Evolutionary conservation across 1,284 basidiomycete species (phyloP), one percentile per base, ranked within the genome.

Genomic region (Ustilago esculenta): DNA sequence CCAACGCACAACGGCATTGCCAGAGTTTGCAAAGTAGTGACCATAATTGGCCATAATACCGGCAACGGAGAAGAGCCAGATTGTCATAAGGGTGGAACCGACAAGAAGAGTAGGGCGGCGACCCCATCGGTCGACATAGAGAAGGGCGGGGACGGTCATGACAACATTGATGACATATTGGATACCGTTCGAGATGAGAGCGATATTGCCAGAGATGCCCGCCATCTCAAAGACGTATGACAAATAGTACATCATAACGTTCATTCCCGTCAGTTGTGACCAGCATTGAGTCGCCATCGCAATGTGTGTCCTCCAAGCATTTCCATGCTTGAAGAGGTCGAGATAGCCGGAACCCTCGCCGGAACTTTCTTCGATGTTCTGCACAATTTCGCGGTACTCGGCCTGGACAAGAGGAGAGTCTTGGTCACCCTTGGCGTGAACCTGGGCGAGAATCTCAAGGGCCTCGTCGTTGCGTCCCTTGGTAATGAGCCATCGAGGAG

Each of bases 131-230:
- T 72, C 70, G 40, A 72, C 32, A 25, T 43, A 70, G 39, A 72
- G 45, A 10, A 72, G 43, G 15, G 66, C 70, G 17, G 71, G 71
- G 12, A 73, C 46, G 25, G 71, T 73, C 63, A 68, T 68, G 40
- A 71, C 52, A 25, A 73, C 68, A 25, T 68, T 73, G 60, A 73
- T 64, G n/a, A 72, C 53, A 43, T 67, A 67, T 35, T 67, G 68
- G 42, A 73, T 72, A 35, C 51, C 58, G 41, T 54, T 54, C 6
- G 45, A 44, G 45, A 61, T 44, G 18, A 56, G 35, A 8, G 56
- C 35, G 37, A 58, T 30, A 61, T 45, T 56, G 23, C 63, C 59
- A 8, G 48, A 43, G 35, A 71, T 42, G 17, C 68, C 68, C 10
- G 56, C 53, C 58, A 54, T 64, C 15, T 46, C 24, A 33, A 74